These are phyloP conservation scores for Dipteronia dyeriana DNA, from an alignment of 345 rosid genomes.

Conservation along the genomic window DNA sequence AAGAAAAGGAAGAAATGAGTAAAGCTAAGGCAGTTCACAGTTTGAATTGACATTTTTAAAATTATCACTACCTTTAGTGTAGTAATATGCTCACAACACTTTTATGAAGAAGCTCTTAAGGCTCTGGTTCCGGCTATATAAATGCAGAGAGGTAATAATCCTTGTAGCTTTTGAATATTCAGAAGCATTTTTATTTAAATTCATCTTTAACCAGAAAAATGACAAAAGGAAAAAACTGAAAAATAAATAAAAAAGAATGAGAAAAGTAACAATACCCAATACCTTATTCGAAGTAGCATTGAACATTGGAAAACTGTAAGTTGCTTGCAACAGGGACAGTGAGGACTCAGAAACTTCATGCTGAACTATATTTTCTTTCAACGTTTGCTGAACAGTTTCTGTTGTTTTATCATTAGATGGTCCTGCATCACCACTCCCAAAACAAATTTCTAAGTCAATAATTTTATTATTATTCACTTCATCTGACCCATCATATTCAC, in stretches of 20 bases:
- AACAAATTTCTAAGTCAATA: slow-evolving; percentile 31
- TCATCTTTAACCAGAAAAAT: neutral
- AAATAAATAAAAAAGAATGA: neutral
- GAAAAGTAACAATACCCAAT: slow-evolving; percentile 3
- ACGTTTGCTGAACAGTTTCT: slow-evolving; percentile 19
- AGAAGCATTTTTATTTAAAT: neutral
- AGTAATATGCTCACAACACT: neutral
- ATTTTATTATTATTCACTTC: slow-evolving; percentile 17
- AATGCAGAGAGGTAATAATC: neutral
- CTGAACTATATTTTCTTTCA: slow-evolving; percentile 24
- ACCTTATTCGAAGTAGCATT: slow-evolving; percentile 32
- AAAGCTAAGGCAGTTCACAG: neutral
- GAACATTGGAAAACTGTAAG: slow-evolving; percentile 12
- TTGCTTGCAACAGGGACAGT: slow-evolving; percentile 25
- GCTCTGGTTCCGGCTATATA: neutral
- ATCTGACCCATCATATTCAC: slow-evolving; percentile 12
- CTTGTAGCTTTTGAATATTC: neutral
- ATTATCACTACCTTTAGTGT: neutral
- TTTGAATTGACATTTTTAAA: neutral
- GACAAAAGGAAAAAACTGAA: neutral
- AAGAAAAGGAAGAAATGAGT: neutral
- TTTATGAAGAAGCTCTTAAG: neutral
- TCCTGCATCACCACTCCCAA: slow-evolving; percentile 19
- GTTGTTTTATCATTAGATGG: slow-evolving; percentile 13
- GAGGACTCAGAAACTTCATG: slow-evolving; percentile 28